Evolutionary conservation across 2,329 filamentous ascomycete genomes (phyloP).

Genomic region (Colletotrichum filicis): DNA sequence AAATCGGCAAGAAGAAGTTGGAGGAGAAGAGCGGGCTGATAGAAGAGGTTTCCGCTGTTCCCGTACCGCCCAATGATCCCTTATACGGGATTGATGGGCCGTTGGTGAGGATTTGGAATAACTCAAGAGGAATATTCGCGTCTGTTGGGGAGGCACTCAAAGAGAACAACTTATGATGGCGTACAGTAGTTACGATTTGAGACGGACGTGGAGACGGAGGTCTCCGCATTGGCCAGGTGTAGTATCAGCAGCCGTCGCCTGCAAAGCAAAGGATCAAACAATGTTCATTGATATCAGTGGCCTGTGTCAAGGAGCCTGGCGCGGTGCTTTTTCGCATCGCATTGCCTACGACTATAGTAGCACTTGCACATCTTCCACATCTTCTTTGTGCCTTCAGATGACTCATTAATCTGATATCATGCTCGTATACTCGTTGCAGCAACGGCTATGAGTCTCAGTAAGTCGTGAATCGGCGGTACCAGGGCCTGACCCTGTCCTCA

Average conservation of each 20-base stretch:
- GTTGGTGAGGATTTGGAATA: slow-evolving; percentile 19
- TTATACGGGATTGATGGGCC: slow-evolving; percentile 14
- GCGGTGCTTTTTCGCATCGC: neutral
- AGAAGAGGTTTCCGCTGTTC: slow-evolving; percentile 12
- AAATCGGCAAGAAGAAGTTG: slow-evolving; percentile 14
- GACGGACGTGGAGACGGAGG: neutral
- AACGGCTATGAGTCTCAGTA: neutral
- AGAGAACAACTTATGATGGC: neutral
- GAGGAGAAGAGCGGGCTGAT: neutral
- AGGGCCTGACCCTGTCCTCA: neutral
- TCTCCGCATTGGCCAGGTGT: neutral
- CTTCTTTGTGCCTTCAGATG: neutral
- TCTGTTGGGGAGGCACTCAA: neutral
- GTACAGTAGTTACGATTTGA: neutral
- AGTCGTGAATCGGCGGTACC: neutral
- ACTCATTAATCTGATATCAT: neutral
- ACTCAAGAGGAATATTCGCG: neutral
- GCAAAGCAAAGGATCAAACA: neutral
- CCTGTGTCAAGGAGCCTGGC: neutral
- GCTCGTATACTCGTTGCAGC: neutral
- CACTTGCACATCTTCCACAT: neutral
- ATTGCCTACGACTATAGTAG: neutral
- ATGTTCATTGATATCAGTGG: neutral
- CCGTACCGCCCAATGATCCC: slow-evolving; percentile 16
- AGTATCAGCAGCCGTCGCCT: too few species aligned